These are phyloP conservation scores for Pichia scutulata DNA, from an alignment of 805 yeast genomes.

Conservation along the genomic window DNA sequence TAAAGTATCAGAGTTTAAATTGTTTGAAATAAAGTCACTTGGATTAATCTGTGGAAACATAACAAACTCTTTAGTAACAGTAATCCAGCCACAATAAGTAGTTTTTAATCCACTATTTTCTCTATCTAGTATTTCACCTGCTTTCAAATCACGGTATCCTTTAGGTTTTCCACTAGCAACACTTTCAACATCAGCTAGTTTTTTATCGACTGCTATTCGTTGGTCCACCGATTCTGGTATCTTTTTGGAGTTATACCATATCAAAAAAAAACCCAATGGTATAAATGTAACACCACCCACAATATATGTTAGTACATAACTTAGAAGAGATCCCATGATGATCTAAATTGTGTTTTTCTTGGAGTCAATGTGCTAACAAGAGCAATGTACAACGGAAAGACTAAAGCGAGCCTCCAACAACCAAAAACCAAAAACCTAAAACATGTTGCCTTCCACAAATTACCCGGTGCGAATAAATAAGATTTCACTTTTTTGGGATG, in stretches of 20 bases:
- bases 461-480: not conserved
- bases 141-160: conserved; percentile 34
- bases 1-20: conserved; percentile 1
- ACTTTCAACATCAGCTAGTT: conserved; percentile 22
- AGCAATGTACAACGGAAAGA: too few relatives aligned
- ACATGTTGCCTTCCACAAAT: not conserved
- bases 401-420: not conserved
- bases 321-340: not conserved
- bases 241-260: conserved; percentile 35
- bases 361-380: too few relatives aligned
- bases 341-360: not conserved
- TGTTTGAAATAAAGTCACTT: conserved; percentile 15
- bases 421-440: too few relatives aligned
- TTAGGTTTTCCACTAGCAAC: conserved; percentile 19
- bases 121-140: conserved; percentile 59
- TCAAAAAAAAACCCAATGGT: conserved; percentile 43
- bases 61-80: conserved; percentile 75
- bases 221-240: conserved; percentile 19
- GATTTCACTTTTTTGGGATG: not conserved
- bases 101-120: conserved; percentile 56
- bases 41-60: conserved; percentile 36
- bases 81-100: conserved; percentile 66
- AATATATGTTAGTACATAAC: conserved; percentile 28
- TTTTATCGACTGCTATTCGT: conserved; percentile 9
- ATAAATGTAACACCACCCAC: conserved; percentile 79